Base-by-base conservation (phyloP, 1,284 basidiomycete genomes). In the Trichosporon asahii region DNA sequence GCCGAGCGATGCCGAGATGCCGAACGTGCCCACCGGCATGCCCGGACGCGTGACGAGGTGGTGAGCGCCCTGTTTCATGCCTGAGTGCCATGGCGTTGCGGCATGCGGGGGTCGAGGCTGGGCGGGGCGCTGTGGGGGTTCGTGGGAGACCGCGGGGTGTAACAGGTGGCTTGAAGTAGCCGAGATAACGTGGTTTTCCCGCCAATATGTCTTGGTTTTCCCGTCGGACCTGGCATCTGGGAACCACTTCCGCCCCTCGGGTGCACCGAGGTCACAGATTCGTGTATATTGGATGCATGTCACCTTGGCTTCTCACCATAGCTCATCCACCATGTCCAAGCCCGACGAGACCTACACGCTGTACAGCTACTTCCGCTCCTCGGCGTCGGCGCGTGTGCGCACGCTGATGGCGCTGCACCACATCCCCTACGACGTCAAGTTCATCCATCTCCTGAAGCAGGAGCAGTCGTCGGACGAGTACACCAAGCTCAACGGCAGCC, bases 281-380 rank as follows among this genome's bases (percentile, higher is more conserved):
- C 31, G n/a, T 21, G 15, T 46, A 46, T 46, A 46, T 46, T 46
- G 44, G 4, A 11, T 40, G 37, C 11, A 11, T 46, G 18, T 46
- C 44, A 46, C 44, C 44, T 46, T 15, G 44, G 15, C 44, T 46
- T 15, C 44, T 46, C 44, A 31, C 31, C 31, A 31, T 31, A 31
- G 31, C 44, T n/a, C 44, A 46, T 18, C 44, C 27, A 64, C 33
- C 33, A 64, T 40, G 61, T 9, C 61, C n/a, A 37, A 25, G 33
- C 61, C 66, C 44, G 44, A 69, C 55, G 55, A 57, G 55, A 29
- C 55, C 25, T 57, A 57, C 60, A 73, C 68, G 18, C 68, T 73
- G 33, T 73, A 73, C 68, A 67, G 55, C 49, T 73, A 73, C 70
- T 71, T 71, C 66, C 72, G 72, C 66, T 71, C 70, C 11, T 68